Base-by-base conservation (phyloP, 2,329 filamentous ascomycete genomes). In the Hymenotorrendiella dingleyae region DNA sequence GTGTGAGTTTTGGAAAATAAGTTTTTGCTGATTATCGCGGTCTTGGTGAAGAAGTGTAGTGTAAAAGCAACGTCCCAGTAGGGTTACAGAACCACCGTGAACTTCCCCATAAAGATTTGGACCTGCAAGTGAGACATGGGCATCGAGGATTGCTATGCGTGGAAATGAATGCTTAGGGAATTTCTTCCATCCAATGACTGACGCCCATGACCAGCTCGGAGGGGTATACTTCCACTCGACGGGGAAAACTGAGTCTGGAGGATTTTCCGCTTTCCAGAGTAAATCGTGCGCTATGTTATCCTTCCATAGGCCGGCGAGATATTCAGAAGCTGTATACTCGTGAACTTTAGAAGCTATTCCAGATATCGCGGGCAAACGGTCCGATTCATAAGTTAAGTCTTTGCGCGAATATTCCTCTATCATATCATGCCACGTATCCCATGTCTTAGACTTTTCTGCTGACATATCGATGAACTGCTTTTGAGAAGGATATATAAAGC, bases 311-410 rank as follows among this genome's bases (percentile, higher is more conserved):
- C 42, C 42, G 12, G 42, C 42, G n/a, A 44, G 27, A 35, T 44
- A 44, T 20, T 39, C 35, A 3, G 36, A 39, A 14, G 24, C 20
- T 8, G 29, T 19, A 6, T 29, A 14, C 21, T 19, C n/a, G n/a
- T n/a, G 17, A 10, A 34, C n/a, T 27, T 10, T 40, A 11, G 24
- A 12, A 20, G 45, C 45, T 17, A 45, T 26, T 7, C 45, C 45
- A 29, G 45, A 47, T 23, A 47, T 16, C 23, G 45, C 42, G 16
- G 42, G 45, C 6, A 47, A 20, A 23, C 29, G 39, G 19, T 47
- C 45, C n/a, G 44, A 28, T 28, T 27, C n/a, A n/a, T n/a, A n/a
- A n/a, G 41, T 47, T 19, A 45, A 14, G 20, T 41, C 29, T 7
- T 36, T 22, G 11, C 8, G n/a, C 19, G 24, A 26, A 34, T 47